phyloP scores from a whole-genome alignment of 768 basidiomycete genomes.

The Agrocybe praecox region DNA sequence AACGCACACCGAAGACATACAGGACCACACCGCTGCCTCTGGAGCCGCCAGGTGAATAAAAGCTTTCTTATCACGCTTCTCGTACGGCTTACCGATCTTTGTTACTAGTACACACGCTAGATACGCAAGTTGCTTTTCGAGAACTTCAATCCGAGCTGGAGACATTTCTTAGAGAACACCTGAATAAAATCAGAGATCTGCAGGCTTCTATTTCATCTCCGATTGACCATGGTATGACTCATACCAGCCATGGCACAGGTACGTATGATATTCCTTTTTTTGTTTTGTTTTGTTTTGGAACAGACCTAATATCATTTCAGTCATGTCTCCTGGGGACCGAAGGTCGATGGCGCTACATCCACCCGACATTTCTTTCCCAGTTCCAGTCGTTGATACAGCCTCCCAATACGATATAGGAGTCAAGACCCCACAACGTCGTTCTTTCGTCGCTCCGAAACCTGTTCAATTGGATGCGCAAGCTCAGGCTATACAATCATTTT shows the following conservation, averaged over 20 bases:
- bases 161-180: slow-evolving; percentile 19
- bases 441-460: slow-evolving; percentile 3
- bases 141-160: slow-evolving; percentile 24
- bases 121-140: slow-evolving; percentile 19
- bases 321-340: background rate
- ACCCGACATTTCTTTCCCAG: background rate
- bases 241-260: slow-evolving; percentile 8
- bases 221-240: slow-evolving; percentile 3
- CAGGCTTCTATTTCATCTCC: slow-evolving; percentile 12
- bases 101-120: slow-evolving; percentile 13
- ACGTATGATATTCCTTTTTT: background rate
- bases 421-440: slow-evolving; percentile 1
- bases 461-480: slow-evolving; percentile 19
- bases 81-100: background rate
- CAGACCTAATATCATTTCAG: background rate
- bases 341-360: slow-evolving; percentile 5
- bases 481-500: slow-evolving; percentile 26
- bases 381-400: background rate
- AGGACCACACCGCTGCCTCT: slow-evolving; percentile 5
- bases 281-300: background rate
- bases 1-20: background rate
- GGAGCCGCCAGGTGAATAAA: slow-evolving; percentile 15
- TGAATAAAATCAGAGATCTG: slow-evolving; percentile 18
- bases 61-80: background rate
- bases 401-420: slow-evolving; percentile 2